Evolutionary conservation across 2,329 filamentous ascomycete genomes (phyloP).

Genomic region (Fusarium chaquense): DNA sequence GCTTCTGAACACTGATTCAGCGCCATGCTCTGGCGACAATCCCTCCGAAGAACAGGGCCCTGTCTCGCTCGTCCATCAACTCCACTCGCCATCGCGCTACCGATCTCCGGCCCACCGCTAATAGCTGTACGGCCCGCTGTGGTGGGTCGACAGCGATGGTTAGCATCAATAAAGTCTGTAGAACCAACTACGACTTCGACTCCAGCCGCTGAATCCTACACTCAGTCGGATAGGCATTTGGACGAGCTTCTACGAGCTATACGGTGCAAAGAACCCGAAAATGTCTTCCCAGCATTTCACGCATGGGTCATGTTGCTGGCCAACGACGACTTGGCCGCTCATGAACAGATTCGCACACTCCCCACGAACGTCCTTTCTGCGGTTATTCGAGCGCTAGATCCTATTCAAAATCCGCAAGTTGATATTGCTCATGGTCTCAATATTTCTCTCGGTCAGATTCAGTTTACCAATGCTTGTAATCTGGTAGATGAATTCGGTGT

Average conservation of each 20-base stretch:
- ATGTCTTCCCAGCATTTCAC: slow-evolving; percentile 46
- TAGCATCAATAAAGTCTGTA: slow-evolving; percentile 40
- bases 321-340: slow-evolving; percentile 39
- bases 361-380: slow-evolving; percentile 71
- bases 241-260: slow-evolving; percentile 50
- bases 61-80: slow-evolving; percentile 41
- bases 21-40: slow-evolving; percentile 50
- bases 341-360: slow-evolving; percentile 55
- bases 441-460: slow-evolving; percentile 56
- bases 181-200: slow-evolving; percentile 20
- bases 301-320: slow-evolving; percentile 46
- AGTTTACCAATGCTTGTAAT: slow-evolving; percentile 53
- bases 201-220: background rate
- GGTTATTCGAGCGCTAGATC: slow-evolving; percentile 72
- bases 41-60: slow-evolving; percentile 41
- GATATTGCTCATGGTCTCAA: slow-evolving; percentile 60
- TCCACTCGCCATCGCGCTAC: slow-evolving; percentile 41
- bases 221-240: slow-evolving; percentile 24
- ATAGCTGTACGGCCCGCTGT: slow-evolving; percentile 37
- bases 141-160: slow-evolving; percentile 45
- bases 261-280: slow-evolving; percentile 45
- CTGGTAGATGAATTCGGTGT: slow-evolving; percentile 60
- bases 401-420: slow-evolving; percentile 61
- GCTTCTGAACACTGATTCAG: slow-evolving; percentile 15
- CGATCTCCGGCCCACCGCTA: slow-evolving; percentile 43